Evolutionary conservation across 495 filamentous ascomycete species (phyloP).

Genomic region (Tuber microsphaerosporum): DNA sequence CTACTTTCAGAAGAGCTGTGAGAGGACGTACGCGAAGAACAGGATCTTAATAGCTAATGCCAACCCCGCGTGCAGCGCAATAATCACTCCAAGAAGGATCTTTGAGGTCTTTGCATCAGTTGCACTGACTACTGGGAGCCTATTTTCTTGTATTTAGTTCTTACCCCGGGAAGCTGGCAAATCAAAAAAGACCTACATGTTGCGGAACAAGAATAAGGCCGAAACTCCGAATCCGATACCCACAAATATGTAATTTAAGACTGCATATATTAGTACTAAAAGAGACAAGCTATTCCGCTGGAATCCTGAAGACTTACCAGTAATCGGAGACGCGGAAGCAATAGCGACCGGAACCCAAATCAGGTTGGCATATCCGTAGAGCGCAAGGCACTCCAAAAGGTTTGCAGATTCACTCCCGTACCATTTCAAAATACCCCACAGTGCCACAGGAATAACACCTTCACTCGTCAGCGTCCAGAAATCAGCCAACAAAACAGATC

Average conservation of each 20-base stretch:
- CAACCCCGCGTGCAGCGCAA: conserved; percentile 76
- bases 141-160: neutral
- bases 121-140: conserved; percentile 75
- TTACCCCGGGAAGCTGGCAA: conserved; percentile 20
- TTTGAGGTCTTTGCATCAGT: conserved; percentile 89
- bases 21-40: conserved; percentile 70
- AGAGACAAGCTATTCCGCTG: neutral
- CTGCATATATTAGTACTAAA: conserved; percentile 13
- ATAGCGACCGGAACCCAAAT: conserved; percentile 94
- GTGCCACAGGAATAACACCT: conserved; percentile 58
- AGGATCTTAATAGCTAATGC: conserved; percentile 89
- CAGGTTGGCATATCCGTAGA: conserved; percentile 92
- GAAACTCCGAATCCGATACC: conserved; percentile 80
- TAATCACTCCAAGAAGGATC: conserved; percentile 73
- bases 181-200: conserved; percentile 52
- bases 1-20: neutral
- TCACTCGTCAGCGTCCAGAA: neutral
- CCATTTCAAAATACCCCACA: conserved; percentile 88
- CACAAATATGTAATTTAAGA: conserved; percentile 91
- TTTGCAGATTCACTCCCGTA: conserved; percentile 84
- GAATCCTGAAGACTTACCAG: conserved; percentile 36
- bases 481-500: neutral
- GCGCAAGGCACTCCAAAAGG: conserved; percentile 82
- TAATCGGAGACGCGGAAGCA: conserved; percentile 77
- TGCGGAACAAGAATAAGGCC: conserved; percentile 79